These are phyloP conservation scores for Batrachochytrium dendrobatidis DNA, from an alignment of 371 early-diverging fungal genomes.

Conservation along the genomic window DNA sequence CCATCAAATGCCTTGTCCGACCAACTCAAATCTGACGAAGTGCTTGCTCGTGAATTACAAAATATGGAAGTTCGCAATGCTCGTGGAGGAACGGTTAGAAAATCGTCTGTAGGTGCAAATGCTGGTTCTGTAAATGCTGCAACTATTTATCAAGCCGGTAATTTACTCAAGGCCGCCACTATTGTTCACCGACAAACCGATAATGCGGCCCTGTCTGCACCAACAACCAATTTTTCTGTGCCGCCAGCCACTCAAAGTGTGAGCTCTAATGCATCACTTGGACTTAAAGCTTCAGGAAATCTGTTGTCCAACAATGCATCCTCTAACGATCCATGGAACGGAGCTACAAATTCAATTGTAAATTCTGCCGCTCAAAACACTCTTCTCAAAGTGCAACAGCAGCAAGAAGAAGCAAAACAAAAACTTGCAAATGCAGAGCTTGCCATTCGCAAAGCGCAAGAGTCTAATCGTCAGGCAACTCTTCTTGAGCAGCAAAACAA, in stretches of 20 bases:
- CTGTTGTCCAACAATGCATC: neutral
- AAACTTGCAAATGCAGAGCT: slow-evolving; percentile 20
- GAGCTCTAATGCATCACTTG: neutral
- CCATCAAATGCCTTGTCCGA: slow-evolving; percentile 7
- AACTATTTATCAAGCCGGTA: slow-evolving; percentile 8
- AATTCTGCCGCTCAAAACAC: slow-evolving; percentile 12
- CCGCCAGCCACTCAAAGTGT: slow-evolving; percentile 3
- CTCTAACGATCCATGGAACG: neutral
- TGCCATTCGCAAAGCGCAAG: slow-evolving; percentile 11
- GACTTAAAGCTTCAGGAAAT: neutral
- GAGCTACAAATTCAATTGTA: slow-evolving; percentile 5
- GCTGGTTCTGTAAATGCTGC: neutral
- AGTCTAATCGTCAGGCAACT: slow-evolving; percentile 19
- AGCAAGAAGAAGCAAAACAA: slow-evolving; percentile 18
- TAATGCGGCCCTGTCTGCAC: slow-evolving; percentile 1
- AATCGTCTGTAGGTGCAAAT: slow-evolving; percentile 4
- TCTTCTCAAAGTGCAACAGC: slow-evolving; percentile 12
- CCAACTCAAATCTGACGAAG: slow-evolving; percentile 55
- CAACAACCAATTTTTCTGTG: neutral
- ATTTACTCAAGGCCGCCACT: slow-evolving; percentile 13
- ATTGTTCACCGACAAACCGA: slow-evolving; percentile 11
- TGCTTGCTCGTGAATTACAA: slow-evolving; percentile 66
- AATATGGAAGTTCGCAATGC: slow-evolving; percentile 38
- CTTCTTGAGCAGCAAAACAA: slow-evolving; percentile 16
- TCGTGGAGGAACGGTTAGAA: neutral